Percentiles rank a stretch among this genome's conserved stretches.
Evolutionary conservation across 371 early-diverging fungal species (phyloP).

Genomic region (Mortierella sp.): DNA sequence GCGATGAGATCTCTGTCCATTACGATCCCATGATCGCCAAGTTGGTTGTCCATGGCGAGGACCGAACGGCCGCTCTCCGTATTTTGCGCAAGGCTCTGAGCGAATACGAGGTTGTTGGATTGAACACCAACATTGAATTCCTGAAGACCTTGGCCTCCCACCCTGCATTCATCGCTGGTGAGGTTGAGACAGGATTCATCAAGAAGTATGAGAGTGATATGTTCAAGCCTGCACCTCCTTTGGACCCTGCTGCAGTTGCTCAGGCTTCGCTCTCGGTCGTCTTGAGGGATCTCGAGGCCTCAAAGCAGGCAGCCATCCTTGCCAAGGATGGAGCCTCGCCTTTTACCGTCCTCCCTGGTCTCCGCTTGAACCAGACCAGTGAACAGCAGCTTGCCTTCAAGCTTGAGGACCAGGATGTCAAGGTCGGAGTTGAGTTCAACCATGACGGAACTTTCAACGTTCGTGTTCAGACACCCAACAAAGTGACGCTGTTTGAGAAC

Average conservation of each 20-base stretch:
- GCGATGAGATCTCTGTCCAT: slow-evolving; percentile 92
- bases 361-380: slow-evolving; percentile 66
- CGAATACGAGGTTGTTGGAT: slow-evolving; percentile 90
- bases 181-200: slow-evolving; percentile 96
- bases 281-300: slow-evolving; percentile 58
- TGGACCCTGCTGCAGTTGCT: slow-evolving; percentile 70
- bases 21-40: slow-evolving; percentile 99
- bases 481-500: slow-evolving; percentile 42
- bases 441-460: slow-evolving; percentile 52
- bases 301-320: slow-evolving; percentile 41
- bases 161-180: slow-evolving; percentile 86
- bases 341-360: slow-evolving; percentile 62
- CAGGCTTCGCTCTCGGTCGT: slow-evolving; percentile 78
- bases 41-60: slow-evolving; percentile 87
- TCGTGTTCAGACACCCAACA: slow-evolving; percentile 45
- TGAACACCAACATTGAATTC: slow-evolving; percentile 94
- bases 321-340: slow-evolving; percentile 64
- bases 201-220: slow-evolving; percentile 59
- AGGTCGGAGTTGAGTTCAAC: slow-evolving; percentile 50
- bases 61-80: slow-evolving; percentile 88
- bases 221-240: slow-evolving; percentile 63
- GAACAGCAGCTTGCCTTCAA: slow-evolving; percentile 53
- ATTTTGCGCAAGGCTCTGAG: slow-evolving; percentile 83
- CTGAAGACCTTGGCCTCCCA: slow-evolving; percentile 81
- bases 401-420: slow-evolving; percentile 53